phyloP scores from a whole-genome alignment of 116 monocot species.

The Cymodocea nodosa region DNA sequence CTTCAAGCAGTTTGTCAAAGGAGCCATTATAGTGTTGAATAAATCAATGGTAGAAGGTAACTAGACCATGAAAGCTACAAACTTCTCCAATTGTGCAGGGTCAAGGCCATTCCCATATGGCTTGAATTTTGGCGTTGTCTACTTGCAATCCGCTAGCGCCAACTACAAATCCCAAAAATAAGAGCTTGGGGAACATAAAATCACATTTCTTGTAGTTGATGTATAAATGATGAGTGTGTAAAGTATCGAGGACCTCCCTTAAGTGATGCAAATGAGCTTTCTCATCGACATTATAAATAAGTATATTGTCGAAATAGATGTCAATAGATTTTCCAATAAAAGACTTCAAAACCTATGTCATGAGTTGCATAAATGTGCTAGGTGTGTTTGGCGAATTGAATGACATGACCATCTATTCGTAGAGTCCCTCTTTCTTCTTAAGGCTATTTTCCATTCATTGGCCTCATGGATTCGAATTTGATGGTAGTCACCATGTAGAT shows the following conservation, averaged over 20 bases:
- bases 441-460: constrained; percentile 5
- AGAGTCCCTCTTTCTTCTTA: constrained; percentile 1
- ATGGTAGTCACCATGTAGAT: constrained; percentile 1
- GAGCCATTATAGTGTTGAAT: neutral
- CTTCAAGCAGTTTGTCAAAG: neutral
- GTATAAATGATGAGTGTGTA: neutral
- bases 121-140: neutral
- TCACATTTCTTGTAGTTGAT: constrained; percentile 3
- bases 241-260: neutral
- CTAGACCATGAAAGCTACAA: constrained; percentile 6
- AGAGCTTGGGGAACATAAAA: neutral
- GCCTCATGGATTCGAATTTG: neutral
- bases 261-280: neutral
- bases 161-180: neutral
- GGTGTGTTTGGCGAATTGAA: constrained; percentile 5
- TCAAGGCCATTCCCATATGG: neutral
- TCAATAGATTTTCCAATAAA: neutral
- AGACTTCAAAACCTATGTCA: neutral
- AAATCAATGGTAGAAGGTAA: neutral
- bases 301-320: constrained; percentile 13
- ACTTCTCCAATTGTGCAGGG: neutral
- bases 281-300: neutral
- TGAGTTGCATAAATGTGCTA: constrained; percentile 2
- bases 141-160: neutral
- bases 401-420: constrained; percentile 5